Base-by-base conservation (phyloP, 345 rosid species). In the Eucalyptus marginata region DNA sequence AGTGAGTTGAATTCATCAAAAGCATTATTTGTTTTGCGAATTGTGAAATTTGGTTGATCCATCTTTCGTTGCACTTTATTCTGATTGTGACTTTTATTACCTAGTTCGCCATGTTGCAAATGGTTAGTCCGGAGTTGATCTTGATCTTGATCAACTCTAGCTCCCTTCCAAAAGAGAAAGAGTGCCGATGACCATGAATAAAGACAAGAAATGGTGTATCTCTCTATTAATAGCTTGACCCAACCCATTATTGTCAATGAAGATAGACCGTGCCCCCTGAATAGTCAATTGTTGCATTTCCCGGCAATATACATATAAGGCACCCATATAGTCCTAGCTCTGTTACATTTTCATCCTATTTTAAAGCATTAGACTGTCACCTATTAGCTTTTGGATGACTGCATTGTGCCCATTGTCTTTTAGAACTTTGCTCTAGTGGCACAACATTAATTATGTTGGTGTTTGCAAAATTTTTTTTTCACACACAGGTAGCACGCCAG, bases 401-500 rank as follows among this genome's bases (percentile, higher is more conserved):
- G 66, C 54, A 66, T 86, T 44, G 58, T 62, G 43, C 68, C 43
- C 51, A 44, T 7, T 24, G 9, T 64, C 18, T 80, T 51, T 13
- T 79, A 51, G 84, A 40, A 86, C 40, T n/a, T 52, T 49, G 43
- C 6, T 79, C 76, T 79, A 64, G 31, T 43, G 58, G 46, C 27
- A 36, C 46, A 18, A 13, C 46, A 36, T 76, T 20, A 87, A 87
- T 50, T 31, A 24, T 87, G 46, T 80, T n/a, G 80, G 27, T 29
- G 40, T 85, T 59, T 50, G 40, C 86, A 46, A 87, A 87, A 9
- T 80, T 87, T 22, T 51, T 81, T 91, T 86, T 91, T 76, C 80
- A 89, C 58, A 54, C 47, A 92, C 92, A 97, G 99, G 99, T 97
- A 88, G 99, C 96, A 89, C 97, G 98, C 66, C 91, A 95, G 87